Evolutionary conservation across 768 basidiomycete species (phyloP).

Genomic region (Coprinellus micaceus): DNA sequence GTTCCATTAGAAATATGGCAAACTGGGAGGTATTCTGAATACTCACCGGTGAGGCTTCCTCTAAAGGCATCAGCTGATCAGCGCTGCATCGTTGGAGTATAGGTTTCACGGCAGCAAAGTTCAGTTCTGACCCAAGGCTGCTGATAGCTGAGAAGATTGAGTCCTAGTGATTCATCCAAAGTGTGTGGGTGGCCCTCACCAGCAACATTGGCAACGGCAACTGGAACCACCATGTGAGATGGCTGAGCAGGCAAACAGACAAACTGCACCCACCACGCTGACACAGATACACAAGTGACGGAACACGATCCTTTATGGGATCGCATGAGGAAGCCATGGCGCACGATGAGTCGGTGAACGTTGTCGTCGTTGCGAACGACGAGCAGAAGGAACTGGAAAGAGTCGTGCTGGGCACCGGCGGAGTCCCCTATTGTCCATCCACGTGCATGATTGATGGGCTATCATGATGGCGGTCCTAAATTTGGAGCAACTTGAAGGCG

Average conservation of each 20-base stretch:
- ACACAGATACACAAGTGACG: slow-evolving; percentile 63
- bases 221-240: slow-evolving; percentile 29
- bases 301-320: slow-evolving; percentile 40
- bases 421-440: neutral
- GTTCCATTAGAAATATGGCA: neutral
- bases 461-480: neutral
- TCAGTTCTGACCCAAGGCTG: slow-evolving; percentile 60
- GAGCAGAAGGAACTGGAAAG: neutral
- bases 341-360: neutral
- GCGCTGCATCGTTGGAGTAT: slow-evolving; percentile 70
- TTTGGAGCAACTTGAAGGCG: neutral
- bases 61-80: slow-evolving; percentile 66
- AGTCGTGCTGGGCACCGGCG: slow-evolving; percentile 1
- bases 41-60: slow-evolving; percentile 67
- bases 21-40: neutral
- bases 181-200: slow-evolving; percentile 43
- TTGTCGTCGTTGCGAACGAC: neutral
- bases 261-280: slow-evolving; percentile 56
- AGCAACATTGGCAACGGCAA: slow-evolving; percentile 57
- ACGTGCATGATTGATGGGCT: slow-evolving; percentile 9
- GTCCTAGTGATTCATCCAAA: neutral
- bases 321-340: slow-evolving; percentile 19
- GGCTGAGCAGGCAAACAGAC: neutral
- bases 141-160: slow-evolving; percentile 45
- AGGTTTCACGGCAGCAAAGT: slow-evolving; percentile 64